phyloP scores from a whole-genome alignment of 1,284 basidiomycete genomes.

The Boletus sp. region DNA sequence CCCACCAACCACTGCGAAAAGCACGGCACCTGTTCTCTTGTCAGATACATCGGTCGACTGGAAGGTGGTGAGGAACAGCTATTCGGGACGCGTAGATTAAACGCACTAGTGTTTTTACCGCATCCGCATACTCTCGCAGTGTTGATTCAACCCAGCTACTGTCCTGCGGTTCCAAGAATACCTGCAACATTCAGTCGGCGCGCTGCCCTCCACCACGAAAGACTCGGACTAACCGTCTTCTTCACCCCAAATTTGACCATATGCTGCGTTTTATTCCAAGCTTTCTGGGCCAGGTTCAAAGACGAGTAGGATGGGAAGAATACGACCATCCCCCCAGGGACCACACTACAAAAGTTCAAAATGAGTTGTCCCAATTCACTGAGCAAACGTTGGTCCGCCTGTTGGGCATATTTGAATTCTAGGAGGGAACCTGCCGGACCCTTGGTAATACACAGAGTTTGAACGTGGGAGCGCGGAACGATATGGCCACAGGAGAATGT shows the following conservation, averaged over 20 bases:
- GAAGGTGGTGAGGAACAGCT: not conserved
- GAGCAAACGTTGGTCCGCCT: conserved; percentile 68
- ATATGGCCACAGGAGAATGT: conserved; percentile 93
- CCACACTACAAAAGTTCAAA: conserved; percentile 71
- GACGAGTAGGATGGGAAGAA: conserved; percentile 94
- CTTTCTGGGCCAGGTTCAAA: conserved; percentile 60
- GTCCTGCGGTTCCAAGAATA: conserved; percentile 88
- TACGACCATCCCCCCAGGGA: conserved; percentile 88
- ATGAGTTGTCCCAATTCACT: conserved; percentile 83
- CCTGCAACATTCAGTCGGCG: conserved; percentile 38
- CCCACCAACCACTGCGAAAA: conserved; percentile 93
- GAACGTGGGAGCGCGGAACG: conserved; percentile 78
- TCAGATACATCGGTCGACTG: conserved; percentile 22
- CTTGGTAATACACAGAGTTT: conserved; percentile 71
- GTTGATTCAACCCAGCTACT: conserved; percentile 73
- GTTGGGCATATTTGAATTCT: conserved; percentile 80
- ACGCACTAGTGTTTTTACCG: conserved; percentile 44
- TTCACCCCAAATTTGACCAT: conserved; percentile 62
- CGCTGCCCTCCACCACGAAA: not conserved
- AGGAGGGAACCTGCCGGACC: conserved; percentile 77
- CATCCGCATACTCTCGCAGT: conserved; percentile 72
- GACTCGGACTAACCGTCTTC: conserved; percentile 54
- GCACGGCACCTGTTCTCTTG: conserved; percentile 61
- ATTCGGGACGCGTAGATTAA: not conserved
- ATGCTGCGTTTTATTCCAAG: conserved; percentile 66